Evolutionary conservation across 192 early-diverging fungal genomes (phyloP).

Genomic region (Neocallimastix lanati): DNA sequence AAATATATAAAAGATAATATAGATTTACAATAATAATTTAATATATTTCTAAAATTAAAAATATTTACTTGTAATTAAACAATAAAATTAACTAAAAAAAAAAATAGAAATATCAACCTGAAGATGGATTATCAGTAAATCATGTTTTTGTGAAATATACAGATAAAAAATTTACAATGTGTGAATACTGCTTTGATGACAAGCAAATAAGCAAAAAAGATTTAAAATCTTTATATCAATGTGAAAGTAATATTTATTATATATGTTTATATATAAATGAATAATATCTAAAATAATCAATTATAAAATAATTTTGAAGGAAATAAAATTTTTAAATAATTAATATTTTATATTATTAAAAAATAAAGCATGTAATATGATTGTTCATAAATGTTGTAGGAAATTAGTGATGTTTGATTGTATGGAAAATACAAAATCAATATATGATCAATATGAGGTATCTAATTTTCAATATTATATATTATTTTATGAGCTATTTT

Average conservation of each 20-base stretch:
- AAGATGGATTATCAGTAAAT: neutral
- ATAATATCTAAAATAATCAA: too few species aligned
- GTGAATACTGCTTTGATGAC: neutral
- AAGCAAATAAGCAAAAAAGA: neutral
- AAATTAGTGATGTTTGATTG: neutral
- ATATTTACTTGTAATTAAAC: too few species aligned
- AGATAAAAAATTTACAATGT: neutral
- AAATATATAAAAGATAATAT: too few species aligned
- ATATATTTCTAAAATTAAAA: too few species aligned
- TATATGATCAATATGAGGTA: neutral
- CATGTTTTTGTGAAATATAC: neutral
- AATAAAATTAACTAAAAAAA: too few species aligned
- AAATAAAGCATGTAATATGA: neutral
- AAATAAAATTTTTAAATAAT: too few species aligned
- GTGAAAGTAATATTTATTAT: too few species aligned
- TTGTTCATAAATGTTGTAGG: neutral
- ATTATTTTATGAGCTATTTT: neutral
- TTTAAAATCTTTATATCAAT: neutral
- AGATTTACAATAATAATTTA: too few species aligned
- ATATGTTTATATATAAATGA: too few species aligned
- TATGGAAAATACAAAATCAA: neutral
- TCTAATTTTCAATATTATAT: neutral
- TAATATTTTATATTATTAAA: too few species aligned
- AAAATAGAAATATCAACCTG: neutral
- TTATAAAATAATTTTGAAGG: too few species aligned